These are phyloP conservation scores for Hypoxylon intermedium DNA, from an alignment of 495 filamentous ascomycete genomes.

Conservation along the genomic window DNA sequence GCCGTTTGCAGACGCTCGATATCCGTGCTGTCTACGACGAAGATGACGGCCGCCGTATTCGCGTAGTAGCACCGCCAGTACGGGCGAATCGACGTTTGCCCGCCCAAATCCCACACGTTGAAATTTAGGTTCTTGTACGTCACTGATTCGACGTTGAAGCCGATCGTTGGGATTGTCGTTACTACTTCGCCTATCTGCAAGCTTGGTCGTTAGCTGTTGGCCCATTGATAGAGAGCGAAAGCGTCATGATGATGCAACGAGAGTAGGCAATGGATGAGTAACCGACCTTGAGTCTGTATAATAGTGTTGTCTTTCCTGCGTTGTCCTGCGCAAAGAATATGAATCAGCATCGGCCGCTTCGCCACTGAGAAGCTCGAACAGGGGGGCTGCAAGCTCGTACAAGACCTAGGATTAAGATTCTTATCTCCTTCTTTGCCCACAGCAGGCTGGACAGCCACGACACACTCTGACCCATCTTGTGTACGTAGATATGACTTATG, in stretches of 20 bases:
- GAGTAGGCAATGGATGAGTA: not conserved
- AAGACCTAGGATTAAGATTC: conserved; percentile 94
- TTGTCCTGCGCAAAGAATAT: conserved; percentile 74
- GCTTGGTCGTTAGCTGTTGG: conserved; percentile 12
- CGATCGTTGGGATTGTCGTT: conserved; percentile 98
- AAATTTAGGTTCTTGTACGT: conserved; percentile 97
- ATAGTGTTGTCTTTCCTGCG: conserved; percentile 94
- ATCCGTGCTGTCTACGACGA: conserved; percentile 97
- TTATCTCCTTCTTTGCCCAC: conserved; percentile 95
- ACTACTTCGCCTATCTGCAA: conserved; percentile 94
- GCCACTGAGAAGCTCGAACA: conserved; percentile 30
- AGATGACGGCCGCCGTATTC: conserved; percentile 98
- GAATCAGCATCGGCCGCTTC: conserved; percentile 19
- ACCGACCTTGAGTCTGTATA: conserved; percentile 92
- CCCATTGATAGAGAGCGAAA: not conserved
- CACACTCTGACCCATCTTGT: conserved; percentile 79
- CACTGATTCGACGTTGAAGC: conserved; percentile 98
- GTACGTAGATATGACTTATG: conserved; percentile 17
- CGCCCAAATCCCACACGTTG: conserved; percentile 98
- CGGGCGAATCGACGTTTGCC: conserved; percentile 94
- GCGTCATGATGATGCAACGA: not conserved
- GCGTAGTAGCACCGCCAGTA: conserved; percentile 99
- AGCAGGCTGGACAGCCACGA: conserved; percentile 77
- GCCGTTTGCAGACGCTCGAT: conserved; percentile 92
- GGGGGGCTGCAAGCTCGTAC: conserved; percentile 59